Conservation (phyloP, 1,139 yeast species). For the Yamadazyma conglobata region DNA sequence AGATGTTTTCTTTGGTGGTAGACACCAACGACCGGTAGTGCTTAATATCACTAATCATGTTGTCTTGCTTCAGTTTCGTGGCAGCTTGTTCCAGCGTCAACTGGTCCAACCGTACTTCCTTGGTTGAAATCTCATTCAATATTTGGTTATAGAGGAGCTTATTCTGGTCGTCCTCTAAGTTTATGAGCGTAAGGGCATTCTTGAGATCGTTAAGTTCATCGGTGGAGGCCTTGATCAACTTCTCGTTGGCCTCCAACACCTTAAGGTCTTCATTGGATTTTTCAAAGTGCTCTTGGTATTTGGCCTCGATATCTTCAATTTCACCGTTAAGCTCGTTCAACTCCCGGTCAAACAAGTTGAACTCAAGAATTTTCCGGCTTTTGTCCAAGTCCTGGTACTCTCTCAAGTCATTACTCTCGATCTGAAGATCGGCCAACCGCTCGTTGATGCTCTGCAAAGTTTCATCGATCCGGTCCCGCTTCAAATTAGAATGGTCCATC, state of each 20-base stretch:
- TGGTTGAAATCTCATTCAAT: conserved; percentile 36
- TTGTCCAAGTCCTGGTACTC: conserved; percentile 67
- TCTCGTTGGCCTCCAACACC: conserved; percentile 49
- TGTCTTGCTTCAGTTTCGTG: conserved; percentile 16
- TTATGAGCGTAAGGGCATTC: conserved; percentile 35
- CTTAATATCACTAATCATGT: conserved; percentile 17
- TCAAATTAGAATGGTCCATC: conserved; percentile 68
- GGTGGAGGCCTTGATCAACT: conserved; percentile 43
- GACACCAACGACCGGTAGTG: conserved; percentile 20
- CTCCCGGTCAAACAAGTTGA: conserved; percentile 76
- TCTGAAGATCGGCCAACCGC: conserved; percentile 71
- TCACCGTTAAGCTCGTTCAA: conserved; percentile 56
- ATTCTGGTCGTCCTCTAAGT: conserved; percentile 50
- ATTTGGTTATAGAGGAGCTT: conserved; percentile 49
- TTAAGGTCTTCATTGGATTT: conserved; percentile 42
- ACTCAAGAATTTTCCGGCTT: conserved; percentile 69
- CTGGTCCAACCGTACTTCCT: conserved; percentile 37
- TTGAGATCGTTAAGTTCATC: conserved; percentile 42
- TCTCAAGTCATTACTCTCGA: conserved; percentile 75
- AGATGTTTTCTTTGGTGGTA: conserved; percentile 22
- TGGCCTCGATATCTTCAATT: conserved; percentile 60
- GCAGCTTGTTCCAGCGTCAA: conserved; percentile 18
- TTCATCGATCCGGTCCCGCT: conserved; percentile 72
- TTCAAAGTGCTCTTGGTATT: conserved; percentile 49
- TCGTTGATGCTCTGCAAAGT: conserved; percentile 68